Evolutionary conservation across 202 grass and related monocot species (phyloP), one percentile per base, ranked within the genome.

Genomic region (Musa balbisiana): DNA sequence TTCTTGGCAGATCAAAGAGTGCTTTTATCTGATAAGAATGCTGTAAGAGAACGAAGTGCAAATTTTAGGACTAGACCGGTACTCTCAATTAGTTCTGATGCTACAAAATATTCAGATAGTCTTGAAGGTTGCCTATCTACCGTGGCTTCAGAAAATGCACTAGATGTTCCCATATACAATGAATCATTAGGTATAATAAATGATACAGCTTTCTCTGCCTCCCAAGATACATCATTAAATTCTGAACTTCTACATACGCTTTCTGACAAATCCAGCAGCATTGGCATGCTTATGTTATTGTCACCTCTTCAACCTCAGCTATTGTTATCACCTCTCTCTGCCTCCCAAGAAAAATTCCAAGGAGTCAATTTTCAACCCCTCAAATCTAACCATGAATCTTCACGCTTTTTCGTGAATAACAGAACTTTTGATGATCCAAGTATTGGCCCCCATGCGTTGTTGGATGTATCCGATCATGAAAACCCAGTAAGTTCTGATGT

Each of bases 1-100:
- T 99, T 99, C 80, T 95, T 99, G 52, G 91, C 92, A 90, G 96
- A 99, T 85, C 96, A 99, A 85, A 87, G 96, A 71, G 76, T 90
- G 50, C 95, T 99, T 82, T 82, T 92, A 70, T 85, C 92, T 59
- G 87, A 92, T 81, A 87, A 83, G 82, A 88, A 75, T 82, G 60
- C 74, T 73, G 51, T 69, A 11, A 83, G 82, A 83, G 83, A 90
- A 79, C 69, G 84, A 84, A 82, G 85, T 51, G 71, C 51, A 81
- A 13, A 51, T 65, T 65, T 71, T 79, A 75, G 55, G 5, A 65
- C 52, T 74, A 78, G 82, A 65, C 19, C 29, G 65, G 74, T 79
- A 16, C 62, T 53, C 33, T 73, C 75, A 55, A 54, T 64, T 76
- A 72, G 52, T 73, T 75, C 58, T 81, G 84, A 76, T 73, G 52